Evolutionary conservation across 2,329 filamentous ascomycete species (phyloP), one percentile per base, ranked within the genome.

Genomic region (Penicillium sp.): DNA sequence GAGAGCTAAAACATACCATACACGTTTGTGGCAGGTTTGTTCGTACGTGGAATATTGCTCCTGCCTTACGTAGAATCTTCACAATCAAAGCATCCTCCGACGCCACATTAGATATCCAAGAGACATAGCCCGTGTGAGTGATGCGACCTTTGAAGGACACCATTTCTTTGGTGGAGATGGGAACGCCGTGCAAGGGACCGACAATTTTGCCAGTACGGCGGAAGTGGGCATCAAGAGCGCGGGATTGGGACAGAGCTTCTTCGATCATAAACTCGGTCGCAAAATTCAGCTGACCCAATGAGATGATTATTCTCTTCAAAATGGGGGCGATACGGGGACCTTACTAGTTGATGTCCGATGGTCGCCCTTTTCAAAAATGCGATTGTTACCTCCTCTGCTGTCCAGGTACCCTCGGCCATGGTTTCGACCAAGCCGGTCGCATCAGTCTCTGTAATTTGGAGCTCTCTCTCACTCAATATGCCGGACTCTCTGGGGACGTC

Each of bases 171-270:
- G 79, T 62, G 10, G 75, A 77, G n/a, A 80, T 75, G 6, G 78
- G 78, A 40, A 79, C 70, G 43, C 80, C 72, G 65, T 81, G 74
- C 19, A 80, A 71, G 3, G 77, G 76, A 8, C 78, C 78, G 16
- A 75, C 64, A 4, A 43, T 48, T 10, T 25, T 56, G n/a, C 54
- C 54, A 5, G 42, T 48, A 16, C 5, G 74, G 22, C 74, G 66
- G 3, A 84, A 76, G 59, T 85, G 78, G 0, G 80, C 76, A 68
- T 87, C 85, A 35, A 35, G 33, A 35, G 33, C 33, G 33, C 33
- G 63, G 52, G 66, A 63, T 8, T 63, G 40, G 14, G 43, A 26
- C 28, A 70, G 35, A n/a, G 66, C 66, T 19, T 64, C 60, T n/a
- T 64, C 61, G 33, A 66, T 66, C 51, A 68, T 55, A 7, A 70